A percentile compares a stretch with the other conserved stretches of the same genome.
These are phyloP conservation scores for Plasmodium relictum DNA, from an alignment of 169 alveolate genomes.

Conservation along the genomic window DNA sequence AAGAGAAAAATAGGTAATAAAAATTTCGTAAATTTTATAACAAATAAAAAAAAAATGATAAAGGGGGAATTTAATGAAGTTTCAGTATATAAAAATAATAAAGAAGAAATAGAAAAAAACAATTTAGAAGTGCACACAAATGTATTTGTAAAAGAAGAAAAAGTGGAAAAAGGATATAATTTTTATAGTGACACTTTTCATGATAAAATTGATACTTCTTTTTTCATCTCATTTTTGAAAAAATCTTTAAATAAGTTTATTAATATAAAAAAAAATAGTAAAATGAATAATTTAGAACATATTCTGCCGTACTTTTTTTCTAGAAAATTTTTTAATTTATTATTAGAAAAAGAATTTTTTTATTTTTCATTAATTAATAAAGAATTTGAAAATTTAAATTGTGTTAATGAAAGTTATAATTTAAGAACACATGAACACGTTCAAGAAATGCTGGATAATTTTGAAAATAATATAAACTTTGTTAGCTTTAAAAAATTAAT, in stretches of 20 bases:
- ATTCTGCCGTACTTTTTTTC: constrained; percentile 16
- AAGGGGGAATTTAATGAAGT: background rate
- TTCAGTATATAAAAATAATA: background rate
- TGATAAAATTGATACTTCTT: background rate
- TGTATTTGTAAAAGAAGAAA: background rate
- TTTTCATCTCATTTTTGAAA: constrained; percentile 15
- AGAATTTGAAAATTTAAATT: background rate
- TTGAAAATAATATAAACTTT: constrained; percentile 32
- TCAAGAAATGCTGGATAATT: constrained; percentile 28
- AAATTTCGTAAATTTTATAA: background rate
- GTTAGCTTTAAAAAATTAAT: constrained; percentile 18
- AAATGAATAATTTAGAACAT: constrained; percentile 6
- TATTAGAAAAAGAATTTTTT: constrained; percentile 29
- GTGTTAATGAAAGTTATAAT: constrained; percentile 2
- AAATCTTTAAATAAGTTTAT: background rate
- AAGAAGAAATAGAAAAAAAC: background rate
- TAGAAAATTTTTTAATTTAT: constrained; percentile 4
- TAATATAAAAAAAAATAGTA: background rate
- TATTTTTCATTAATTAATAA: constrained; percentile 17
- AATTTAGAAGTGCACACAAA: background rate
- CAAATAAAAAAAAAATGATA: too few relatives aligned
- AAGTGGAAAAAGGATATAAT: background rate
- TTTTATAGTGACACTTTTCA: background rate
- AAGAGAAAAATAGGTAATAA: background rate
- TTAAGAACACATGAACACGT: constrained; percentile 18